Evolutionary conservation across 2,329 filamentous ascomycete genomes (phyloP).

Genomic region (Trematosphaeria pertusa): DNA sequence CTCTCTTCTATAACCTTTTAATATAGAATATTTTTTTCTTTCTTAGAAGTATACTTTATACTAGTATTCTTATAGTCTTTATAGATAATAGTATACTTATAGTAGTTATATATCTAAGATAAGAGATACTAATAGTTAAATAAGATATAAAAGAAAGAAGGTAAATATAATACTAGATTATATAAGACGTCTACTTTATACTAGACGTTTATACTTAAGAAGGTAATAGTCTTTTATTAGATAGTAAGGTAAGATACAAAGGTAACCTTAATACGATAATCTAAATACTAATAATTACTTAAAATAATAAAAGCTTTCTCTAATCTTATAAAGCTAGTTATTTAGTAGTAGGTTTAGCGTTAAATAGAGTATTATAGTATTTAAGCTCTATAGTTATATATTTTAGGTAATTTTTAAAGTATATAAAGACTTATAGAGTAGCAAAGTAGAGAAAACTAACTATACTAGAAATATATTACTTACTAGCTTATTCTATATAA

Average conservation of each 20-base stretch:
- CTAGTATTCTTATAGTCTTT: not conserved
- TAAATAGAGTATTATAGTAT: constrained; percentile 1
- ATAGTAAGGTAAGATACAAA: too few species aligned
- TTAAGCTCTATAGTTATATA: constrained; percentile 1
- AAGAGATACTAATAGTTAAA: too few species aligned
- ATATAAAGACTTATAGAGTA: constrained; percentile 4
- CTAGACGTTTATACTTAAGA: too few species aligned
- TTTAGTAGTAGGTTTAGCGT: too few species aligned
- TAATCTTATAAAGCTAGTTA: too few species aligned
- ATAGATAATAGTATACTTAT: not conserved
- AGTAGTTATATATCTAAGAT: too few species aligned
- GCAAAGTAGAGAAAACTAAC: constrained; percentile 1
- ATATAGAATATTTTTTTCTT: not conserved
- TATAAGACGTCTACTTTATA: too few species aligned
- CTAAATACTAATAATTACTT: not conserved
- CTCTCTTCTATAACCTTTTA: constrained; percentile 1
- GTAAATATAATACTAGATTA: too few species aligned
- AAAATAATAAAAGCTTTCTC: too few species aligned
- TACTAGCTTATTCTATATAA: constrained; percentile 1
- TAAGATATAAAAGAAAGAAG: too few species aligned
- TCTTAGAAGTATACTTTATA: not conserved
- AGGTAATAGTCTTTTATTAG: too few species aligned
- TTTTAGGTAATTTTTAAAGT: constrained; percentile 2
- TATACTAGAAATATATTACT: constrained; percentile 3
- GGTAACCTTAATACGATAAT: too few species aligned